A percentile compares a stretch with the other conserved stretches of the same genome.
These are phyloP conservation scores for Komagataella kurtzmanii DNA, from an alignment of 805 yeast genomes.

Conservation along the genomic window DNA sequence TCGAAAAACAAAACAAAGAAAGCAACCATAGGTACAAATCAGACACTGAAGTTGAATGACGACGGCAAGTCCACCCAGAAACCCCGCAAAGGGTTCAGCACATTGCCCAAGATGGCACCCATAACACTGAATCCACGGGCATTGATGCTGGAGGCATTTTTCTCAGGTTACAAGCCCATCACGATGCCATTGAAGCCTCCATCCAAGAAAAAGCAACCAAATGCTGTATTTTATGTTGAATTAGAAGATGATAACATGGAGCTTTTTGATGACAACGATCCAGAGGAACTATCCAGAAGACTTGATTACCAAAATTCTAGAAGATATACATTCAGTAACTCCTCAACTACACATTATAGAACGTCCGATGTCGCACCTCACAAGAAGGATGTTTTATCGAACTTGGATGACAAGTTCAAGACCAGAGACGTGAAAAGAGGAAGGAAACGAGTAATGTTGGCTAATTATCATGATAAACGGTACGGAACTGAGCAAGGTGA, in stretches of 20 bases:
- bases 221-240: conserved; percentile 17
- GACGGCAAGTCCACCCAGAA: not conserved
- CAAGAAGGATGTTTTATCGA: not conserved
- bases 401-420: not conserved
- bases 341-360: not conserved
- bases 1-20: not conserved
- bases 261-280: conserved; percentile 9
- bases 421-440: not conserved
- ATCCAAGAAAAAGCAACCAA: conserved; percentile 7
- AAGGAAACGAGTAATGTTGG: not conserved
- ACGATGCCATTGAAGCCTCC: conserved; percentile 18
- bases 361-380: not conserved
- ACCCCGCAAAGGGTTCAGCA: conserved; percentile 18
- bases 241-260: conserved; percentile 17
- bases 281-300: not conserved
- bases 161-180: conserved; percentile 21
- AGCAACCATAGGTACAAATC: not conserved
- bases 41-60: not conserved
- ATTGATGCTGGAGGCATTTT: conserved; percentile 18
- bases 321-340: not conserved
- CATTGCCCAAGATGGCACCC: conserved; percentile 19
- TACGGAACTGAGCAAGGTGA: not conserved
- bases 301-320: not conserved
- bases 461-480: not conserved
- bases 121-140: conserved; percentile 19